A percentile compares a stretch with the other conserved stretches of the same genome.
Evolutionary conservation across 1,139 yeast species (phyloP).

Genomic region (Candida frijolesensis): DNA sequence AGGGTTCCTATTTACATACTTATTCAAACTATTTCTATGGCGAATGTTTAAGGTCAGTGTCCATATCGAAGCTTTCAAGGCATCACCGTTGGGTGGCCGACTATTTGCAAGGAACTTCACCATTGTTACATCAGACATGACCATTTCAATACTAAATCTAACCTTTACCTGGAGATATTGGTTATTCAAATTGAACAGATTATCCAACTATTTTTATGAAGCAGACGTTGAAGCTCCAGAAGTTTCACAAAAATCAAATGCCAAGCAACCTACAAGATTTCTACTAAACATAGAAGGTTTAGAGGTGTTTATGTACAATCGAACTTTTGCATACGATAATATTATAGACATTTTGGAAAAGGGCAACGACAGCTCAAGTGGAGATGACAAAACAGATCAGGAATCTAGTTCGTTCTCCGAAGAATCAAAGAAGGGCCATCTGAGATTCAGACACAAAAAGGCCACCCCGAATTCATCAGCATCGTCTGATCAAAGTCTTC

Average conservation of each 20-base stretch:
- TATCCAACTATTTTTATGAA: constrained; percentile 39
- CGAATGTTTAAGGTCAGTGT: constrained; percentile 54
- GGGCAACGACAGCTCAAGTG: constrained; percentile 10
- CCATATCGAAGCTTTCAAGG: constrained; percentile 68
- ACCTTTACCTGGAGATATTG: constrained; percentile 91
- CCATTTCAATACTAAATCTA: constrained; percentile 69
- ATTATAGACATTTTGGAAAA: constrained; percentile 49
- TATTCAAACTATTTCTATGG: constrained; percentile 66
- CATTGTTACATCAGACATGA: constrained; percentile 68
- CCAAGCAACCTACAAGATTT: constrained; percentile 60
- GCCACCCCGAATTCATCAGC: constrained; percentile 1
- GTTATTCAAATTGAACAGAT: constrained; percentile 56
- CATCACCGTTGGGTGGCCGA: constrained; percentile 83
- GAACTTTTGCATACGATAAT: constrained; percentile 74
- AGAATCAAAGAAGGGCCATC: constrained; percentile 11
- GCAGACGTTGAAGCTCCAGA: constrained; percentile 23
- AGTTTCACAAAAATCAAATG: constrained; percentile 33
- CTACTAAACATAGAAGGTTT: constrained; percentile 68
- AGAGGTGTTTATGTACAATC: constrained; percentile 80
- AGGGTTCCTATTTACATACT: constrained; percentile 60
- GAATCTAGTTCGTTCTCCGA: constrained; percentile 13
- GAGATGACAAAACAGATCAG: constrained; percentile 14
- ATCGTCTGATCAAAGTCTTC: neutral
- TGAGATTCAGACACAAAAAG: constrained; percentile 9
- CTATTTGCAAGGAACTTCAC: constrained; percentile 75